Base-by-base conservation (phyloP, 768 basidiomycete genomes). In the Tulasnella sp. region DNA sequence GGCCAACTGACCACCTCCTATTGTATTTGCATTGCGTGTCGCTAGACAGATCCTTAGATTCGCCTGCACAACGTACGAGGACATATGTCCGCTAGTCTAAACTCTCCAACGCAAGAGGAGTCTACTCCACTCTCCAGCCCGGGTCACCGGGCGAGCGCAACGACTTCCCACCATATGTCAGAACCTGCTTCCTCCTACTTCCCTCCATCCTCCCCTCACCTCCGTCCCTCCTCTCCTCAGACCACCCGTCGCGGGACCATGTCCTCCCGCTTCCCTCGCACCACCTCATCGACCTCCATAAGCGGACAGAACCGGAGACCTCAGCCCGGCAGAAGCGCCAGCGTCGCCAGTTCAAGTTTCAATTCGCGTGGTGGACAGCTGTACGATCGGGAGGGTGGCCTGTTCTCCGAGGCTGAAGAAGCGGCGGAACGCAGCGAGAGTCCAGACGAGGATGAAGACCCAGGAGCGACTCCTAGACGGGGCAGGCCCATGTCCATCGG, bases 401-500 rank as follows among this genome's bases (percentile, higher is more conserved):
- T 58, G 58, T 76, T 81, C 75, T 75, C 81, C n/a, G 81, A 80
- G 64, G 81, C 64, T 20, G 81, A 81, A 11, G 81, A 80, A 34
- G 44, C 40, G 24, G 44, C 40, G 24, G 74, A 37, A 28, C 72
- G 64, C 31, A 54, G 31, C 81, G 64, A 46, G 28, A 50, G 44
- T 54, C n/a, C 75, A 48, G 37, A 37, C 37, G 72, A 79, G 48
- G 78, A 80, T 54, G 82, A 83, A 16, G 83, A 82, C 24, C 81
- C 60, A 12, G 73, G 48, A n/a, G 77, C 76, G 18, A 81, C 82
- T 28, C 79, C 81, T 31, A 42, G 75, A 37, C 40, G 58, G n/a
- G 73, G 77, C 18, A 46, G 69, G 18, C 69, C 48, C 22, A 20
- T 31, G 58, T 58, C 73, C 24, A 60, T 75, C 69, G 64, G 76